Evolutionary conservation across 176 grass and related monocot species (phyloP).

Genomic region (Ananas comosus): DNA sequence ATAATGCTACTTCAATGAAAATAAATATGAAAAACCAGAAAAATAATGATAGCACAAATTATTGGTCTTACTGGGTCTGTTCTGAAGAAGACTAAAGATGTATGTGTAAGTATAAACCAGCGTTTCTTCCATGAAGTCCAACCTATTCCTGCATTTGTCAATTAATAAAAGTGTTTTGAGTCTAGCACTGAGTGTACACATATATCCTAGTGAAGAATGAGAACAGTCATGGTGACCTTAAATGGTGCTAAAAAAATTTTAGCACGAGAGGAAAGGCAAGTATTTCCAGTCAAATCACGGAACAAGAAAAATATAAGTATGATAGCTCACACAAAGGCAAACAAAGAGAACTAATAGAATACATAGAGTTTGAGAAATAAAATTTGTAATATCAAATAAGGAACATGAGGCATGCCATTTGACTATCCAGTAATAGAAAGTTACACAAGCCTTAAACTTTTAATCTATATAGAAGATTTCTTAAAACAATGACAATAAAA

Average conservation of each 20-base stretch:
- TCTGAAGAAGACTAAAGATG: slow-evolving; percentile 87
- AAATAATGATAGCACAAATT: slow-evolving; percentile 6
- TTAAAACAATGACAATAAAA: neutral
- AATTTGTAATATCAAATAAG: too few species aligned
- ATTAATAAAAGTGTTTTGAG: slow-evolving; percentile 19
- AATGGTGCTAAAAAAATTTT: neutral
- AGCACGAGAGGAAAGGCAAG: neutral
- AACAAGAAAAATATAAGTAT: neutral
- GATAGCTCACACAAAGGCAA: neutral
- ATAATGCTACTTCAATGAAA: slow-evolving; percentile 7
- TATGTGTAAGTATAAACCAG: slow-evolving; percentile 95
- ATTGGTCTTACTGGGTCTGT: slow-evolving; percentile 69
- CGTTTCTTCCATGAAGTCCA: slow-evolving; percentile 99
- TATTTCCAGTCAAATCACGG: neutral
- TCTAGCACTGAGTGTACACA: slow-evolving; percentile 9
- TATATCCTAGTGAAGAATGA: neutral
- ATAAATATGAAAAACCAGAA: neutral
- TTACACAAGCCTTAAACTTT: neutral
- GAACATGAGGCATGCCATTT: neutral
- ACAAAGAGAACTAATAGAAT: neutral
- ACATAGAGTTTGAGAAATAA: neutral
- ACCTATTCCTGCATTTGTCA: slow-evolving; percentile 64
- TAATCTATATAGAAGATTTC: neutral
- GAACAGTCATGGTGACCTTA: neutral
- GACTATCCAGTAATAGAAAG: neutral